Evolutionary conservation across 1,284 basidiomycete species (phyloP), one percentile per base, ranked within the genome.

Genomic region (Phellinidium pouzarii): DNA sequence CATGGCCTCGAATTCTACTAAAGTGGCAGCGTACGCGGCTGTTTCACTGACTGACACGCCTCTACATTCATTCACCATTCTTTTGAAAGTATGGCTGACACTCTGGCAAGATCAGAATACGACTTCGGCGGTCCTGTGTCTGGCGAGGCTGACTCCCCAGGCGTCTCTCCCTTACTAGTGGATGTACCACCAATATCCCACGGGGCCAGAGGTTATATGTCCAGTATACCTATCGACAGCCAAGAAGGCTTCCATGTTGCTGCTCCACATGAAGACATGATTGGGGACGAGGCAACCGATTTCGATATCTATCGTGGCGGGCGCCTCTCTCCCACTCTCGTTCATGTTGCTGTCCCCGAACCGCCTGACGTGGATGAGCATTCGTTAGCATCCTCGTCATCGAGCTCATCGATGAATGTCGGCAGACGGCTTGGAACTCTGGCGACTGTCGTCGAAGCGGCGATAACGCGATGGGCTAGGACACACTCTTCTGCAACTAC

Each of bases 291-390:
- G 17, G 34, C 19, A 3, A 11, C 7, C 31, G 65, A 68, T 47
- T 63, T 65, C 22, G 78, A 81, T 61, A 83, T 86, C 52, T 85
- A 82, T 61, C 75, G 83, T 55, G 83, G 82, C n/a, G 69, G 69
- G 22, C 71, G 66, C 2, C 71, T 66, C 5, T 60, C 66, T 19
- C 61, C 64, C 14, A 62, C 64, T 67, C n/a, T n/a, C n/a, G n/a
- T n/a, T n/a, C n/a, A n/a, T n/a, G n/a, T n/a, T n/a, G n/a, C n/a
- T n/a, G n/a, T n/a, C n/a, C 17, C 54, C 66, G 51, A 60, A 60
- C 43, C 66, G 69, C 43, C 55, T 66, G 20, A 42, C 60, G 41
- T 66, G 68, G 29, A 58, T 56, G 36, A 23, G 26, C 27, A 26
- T n/a, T 50, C 53, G 34, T 17, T 3, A 77, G 74, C 1, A 34